Evolutionary conservation across 1,284 basidiomycete genomes (phyloP).

Genomic region (Malassezia yamatoensis): DNA sequence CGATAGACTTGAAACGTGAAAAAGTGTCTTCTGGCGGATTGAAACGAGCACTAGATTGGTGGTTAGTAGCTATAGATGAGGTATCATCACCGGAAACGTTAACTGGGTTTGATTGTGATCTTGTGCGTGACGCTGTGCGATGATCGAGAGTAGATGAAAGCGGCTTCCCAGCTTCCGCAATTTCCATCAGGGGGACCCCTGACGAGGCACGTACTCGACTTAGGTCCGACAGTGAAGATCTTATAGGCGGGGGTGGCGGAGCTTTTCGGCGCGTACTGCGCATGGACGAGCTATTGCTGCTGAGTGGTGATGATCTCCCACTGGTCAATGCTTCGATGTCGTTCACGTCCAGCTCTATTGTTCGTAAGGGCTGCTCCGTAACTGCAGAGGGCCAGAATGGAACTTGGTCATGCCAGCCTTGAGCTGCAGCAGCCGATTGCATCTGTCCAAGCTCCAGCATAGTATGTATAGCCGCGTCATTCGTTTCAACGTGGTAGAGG

Average conservation of each 20-base stretch:
- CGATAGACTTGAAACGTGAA: no score
- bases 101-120: no score
- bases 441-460: slow-evolving; percentile 1
- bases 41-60: no score
- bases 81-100: no score
- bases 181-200: no score
- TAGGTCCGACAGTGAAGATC: no score
- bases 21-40: no score
- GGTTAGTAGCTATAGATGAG: no score
- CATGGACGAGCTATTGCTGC: not conserved
- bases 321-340: not conserved
- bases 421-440: slow-evolving; percentile 9
- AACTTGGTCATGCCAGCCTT: not conserved
- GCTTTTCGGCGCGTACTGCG: not conserved
- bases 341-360: not conserved
- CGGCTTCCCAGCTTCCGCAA: no score
- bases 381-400: not conserved
- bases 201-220: not conserved
- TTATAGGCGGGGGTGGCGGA: not conserved
- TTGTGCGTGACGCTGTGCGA: no score
- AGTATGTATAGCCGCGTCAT: slow-evolving; percentile 3
- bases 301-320: not conserved
- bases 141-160: no score
- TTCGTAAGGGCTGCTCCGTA: not conserved
- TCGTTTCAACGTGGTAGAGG: slow-evolving; percentile 2